Evolutionary conservation across 2,329 filamentous ascomycete species (phyloP), one percentile per base, ranked within the genome.

Genomic region (Graphiopsis chlorocephala): DNA sequence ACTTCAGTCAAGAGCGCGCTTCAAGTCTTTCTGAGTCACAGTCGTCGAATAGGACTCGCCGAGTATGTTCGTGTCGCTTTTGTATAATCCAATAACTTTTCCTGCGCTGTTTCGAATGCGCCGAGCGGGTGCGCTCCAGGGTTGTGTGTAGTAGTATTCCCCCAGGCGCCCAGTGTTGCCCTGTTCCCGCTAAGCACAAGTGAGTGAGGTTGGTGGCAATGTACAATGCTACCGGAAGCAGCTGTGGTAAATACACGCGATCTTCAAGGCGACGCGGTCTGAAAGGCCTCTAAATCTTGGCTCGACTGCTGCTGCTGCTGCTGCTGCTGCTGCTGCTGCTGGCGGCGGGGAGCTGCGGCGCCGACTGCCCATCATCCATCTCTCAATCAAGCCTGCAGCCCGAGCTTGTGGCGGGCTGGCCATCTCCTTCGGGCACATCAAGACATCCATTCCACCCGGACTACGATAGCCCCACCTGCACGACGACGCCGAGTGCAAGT

Each of bases 351-450:
- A 50, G 33, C 52, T 29, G 35, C 25, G 64, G 47, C 12, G 45
- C 33, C 25, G n/a, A 60, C 56, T n/a, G 45, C 33, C 25, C 28
- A 60, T 52, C 53, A 35, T 52, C 50, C 42, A 53, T 31, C 53
- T 28, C 29, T 38, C 17, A 25, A 38, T 33, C 59, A n/a, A 31
- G 58, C 55, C 26, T 35, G 25, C 28, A 25, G 53, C 31, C 38
- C 47, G 35, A 35, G 23, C 58, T 38, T 15, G 29, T 42, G 38
- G 28, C 58, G 50, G 52, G 52, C 45, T 10, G 58, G 33, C 33
- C 65, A 67, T 67, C 65, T 66, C 67, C 67, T 64, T 64, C 45
- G 45, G 65, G 65, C 56, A 42, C 62, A 23, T 50, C 31, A 26
- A 60, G 48, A 63, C 53, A 26, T 42, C 62, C 57, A 61, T 57